Evolutionary conservation across 116 monocot species (phyloP), one percentile per base, ranked within the genome.

Genomic region (Iris pallida): DNA sequence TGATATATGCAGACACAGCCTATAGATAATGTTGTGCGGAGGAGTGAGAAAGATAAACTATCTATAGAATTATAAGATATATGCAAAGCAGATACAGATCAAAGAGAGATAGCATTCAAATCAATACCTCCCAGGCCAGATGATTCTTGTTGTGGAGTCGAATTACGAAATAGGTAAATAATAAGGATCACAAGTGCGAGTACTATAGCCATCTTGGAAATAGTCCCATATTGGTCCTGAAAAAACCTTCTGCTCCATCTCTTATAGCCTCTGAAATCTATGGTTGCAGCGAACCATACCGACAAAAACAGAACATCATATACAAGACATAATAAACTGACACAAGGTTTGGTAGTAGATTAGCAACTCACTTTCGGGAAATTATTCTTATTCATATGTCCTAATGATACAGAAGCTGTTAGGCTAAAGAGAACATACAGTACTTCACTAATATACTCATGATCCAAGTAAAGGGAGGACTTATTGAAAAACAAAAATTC

Each of bases 211-310:
- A 99, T 99, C 73, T 93, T 99, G 15, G 99, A 99, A 65, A 99
- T 99, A 57, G 93, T 90, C 15, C 99, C 93, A 75, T 99, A 99
- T 55, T 99, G 99, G 99, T 99, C 73, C 81, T 84, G 59, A 99
- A 90, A 73, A 93, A 99, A 60, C 99, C 99, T 86, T 99, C 99
- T 60, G 99, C 99, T 7, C 99, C 99, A 85, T 99, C 99, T 57
- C 99, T 63, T 70, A 99, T 99, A 63, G 99, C 99, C 79, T 99
- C 99, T 42, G 99, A 99, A 82, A 93, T 91, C 99, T 99, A 69
- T 59, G 66, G 17, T 42, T 42, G 52, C 20, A 63, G 74, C 15
- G 15, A 40, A 51, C 56, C 47, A 44, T 13, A 76, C 40, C 68
- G 8, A 52, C 5, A 68, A 69, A 55, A 45, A 46, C 47, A 42